phyloP scores from a whole-genome alignment of 2,329 filamentous ascomycete genomes.

The Trichocomaceae sp. region DNA sequence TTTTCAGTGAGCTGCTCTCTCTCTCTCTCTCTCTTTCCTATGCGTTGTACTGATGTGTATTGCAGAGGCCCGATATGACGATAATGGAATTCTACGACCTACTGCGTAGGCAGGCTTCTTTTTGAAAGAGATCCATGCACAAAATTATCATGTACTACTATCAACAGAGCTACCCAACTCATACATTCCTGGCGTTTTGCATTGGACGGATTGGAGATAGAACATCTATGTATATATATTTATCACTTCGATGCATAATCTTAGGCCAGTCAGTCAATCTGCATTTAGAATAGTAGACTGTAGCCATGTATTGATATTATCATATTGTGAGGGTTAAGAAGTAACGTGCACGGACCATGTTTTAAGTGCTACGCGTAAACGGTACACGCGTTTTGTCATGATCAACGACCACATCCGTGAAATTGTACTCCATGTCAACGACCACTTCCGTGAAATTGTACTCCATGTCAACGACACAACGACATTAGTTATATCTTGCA shows the following conservation, averaged over 20 bases:
- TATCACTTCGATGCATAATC: not conserved
- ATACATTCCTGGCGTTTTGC: conserved; percentile 8
- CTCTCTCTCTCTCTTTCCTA: not conserved
- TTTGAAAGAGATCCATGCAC: conserved; percentile 3
- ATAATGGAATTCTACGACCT: conserved; percentile 63
- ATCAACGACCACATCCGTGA: not conserved
- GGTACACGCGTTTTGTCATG: conserved; percentile 28
- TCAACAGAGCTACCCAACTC: conserved; percentile 9
- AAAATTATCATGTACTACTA: not conserved
- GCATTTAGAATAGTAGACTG: too few species aligned
- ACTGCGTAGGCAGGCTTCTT: conserved; percentile 34
- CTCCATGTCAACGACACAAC: not conserved
- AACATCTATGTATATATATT: not conserved
- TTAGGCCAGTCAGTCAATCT: too few species aligned
- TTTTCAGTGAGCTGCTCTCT: conserved; percentile 72
- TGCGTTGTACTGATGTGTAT: not conserved
- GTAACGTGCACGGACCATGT: conserved; percentile 31
- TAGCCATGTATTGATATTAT: too few species aligned
- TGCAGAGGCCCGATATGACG: conserved; percentile 74
- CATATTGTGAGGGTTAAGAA: not conserved
- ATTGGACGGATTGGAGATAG: not conserved
- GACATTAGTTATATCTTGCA: not conserved
- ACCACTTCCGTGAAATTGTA: not conserved
- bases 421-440: not conserved
- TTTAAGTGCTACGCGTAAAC: conserved; percentile 33